Percentiles rank a stretch among this genome's conserved stretches.
These are phyloP conservation scores for Calonectria pteridis DNA, from an alignment of 2,329 filamentous ascomycete genomes.

Conservation along the genomic window DNA sequence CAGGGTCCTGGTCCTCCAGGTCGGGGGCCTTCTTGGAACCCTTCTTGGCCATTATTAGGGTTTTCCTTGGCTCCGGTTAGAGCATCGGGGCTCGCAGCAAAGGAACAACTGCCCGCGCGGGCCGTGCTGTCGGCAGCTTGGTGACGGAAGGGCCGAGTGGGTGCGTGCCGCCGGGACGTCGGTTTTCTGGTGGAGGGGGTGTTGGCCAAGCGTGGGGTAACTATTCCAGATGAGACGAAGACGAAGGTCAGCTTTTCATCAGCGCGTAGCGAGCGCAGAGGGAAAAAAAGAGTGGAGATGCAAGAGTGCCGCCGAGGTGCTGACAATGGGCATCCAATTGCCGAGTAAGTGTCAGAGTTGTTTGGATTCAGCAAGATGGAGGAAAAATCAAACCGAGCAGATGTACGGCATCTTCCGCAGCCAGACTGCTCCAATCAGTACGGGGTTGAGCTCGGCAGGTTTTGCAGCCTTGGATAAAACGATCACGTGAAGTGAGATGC, in stretches of 20 bases:
- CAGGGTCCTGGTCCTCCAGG: conserved; percentile 30
- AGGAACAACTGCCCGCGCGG: background rate
- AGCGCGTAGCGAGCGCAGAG: background rate
- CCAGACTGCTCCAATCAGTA: background rate
- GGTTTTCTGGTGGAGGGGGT: conserved; percentile 6
- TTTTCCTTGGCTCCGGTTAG: background rate
- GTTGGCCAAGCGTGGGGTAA: conserved; percentile 10
- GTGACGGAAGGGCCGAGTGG: background rate
- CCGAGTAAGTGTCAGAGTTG: background rate
- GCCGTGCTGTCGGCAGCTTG: background rate
- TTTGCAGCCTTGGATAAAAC: background rate
- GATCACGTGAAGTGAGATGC: conserved; percentile 10
- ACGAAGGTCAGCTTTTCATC: background rate
- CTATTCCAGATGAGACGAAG: background rate
- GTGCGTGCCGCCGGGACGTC: background rate
- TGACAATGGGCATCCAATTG: background rate
- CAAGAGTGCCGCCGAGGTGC: background rate
- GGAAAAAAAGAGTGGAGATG: conserved; percentile 3
- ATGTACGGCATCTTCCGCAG: background rate
- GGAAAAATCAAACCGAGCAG: background rate
- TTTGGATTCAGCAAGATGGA: background rate
- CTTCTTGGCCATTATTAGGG: conserved; percentile 58
- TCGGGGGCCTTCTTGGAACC: conserved; percentile 62
- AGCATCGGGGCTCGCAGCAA: background rate
- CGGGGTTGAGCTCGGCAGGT: background rate